phyloP scores from a whole-genome alignment of 176 grass and related monocot species.

The Pontederia crassipes region DNA sequence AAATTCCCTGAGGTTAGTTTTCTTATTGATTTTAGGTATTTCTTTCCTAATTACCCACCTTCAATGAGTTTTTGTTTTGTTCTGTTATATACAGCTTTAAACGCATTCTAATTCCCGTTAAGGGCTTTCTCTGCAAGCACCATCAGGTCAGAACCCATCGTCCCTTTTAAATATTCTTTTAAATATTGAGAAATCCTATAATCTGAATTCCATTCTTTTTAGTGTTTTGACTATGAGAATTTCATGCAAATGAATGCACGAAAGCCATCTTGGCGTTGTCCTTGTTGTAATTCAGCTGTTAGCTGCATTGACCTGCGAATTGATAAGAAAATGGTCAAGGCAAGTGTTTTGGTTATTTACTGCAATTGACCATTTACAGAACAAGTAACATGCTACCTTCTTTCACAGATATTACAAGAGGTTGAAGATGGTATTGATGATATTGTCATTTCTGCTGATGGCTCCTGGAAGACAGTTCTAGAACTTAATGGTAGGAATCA shows the following conservation, averaged over 20 bases:
- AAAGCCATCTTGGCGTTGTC: conserved; percentile 83
- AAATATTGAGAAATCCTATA: conserved; percentile 15
- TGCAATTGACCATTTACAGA: conserved; percentile 11
- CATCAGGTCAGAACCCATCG: conserved; percentile 53
- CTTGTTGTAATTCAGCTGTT: conserved; percentile 66
- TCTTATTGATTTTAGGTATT: too few relatives aligned
- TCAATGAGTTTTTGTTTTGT: conserved; percentile 13
- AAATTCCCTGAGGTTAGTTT: background rate
- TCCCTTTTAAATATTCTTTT: conserved; percentile 8
- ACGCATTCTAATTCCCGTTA: conserved; percentile 70
- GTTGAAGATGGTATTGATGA: conserved; percentile 37
- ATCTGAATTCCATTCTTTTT: conserved; percentile 8
- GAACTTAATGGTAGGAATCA: conserved; percentile 47
- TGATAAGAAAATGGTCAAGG: conserved; percentile 81
- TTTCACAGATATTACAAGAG: conserved; percentile 58
- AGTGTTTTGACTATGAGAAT: conserved; percentile 99
- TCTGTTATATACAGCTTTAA: conserved; percentile 45
- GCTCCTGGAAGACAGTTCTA: conserved; percentile 57
- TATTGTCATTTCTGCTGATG: conserved; percentile 58
- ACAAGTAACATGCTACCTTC: conserved; percentile 11
- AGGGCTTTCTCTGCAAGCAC: conserved; percentile 84
- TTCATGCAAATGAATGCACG: conserved; percentile 88
- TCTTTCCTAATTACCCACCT: background rate
- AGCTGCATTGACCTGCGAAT: conserved; percentile 54
- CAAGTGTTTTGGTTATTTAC: conserved; percentile 24